phyloP scores from a whole-genome alignment of 352 stramenopile species.

The Phytophthora nicotianae region DNA sequence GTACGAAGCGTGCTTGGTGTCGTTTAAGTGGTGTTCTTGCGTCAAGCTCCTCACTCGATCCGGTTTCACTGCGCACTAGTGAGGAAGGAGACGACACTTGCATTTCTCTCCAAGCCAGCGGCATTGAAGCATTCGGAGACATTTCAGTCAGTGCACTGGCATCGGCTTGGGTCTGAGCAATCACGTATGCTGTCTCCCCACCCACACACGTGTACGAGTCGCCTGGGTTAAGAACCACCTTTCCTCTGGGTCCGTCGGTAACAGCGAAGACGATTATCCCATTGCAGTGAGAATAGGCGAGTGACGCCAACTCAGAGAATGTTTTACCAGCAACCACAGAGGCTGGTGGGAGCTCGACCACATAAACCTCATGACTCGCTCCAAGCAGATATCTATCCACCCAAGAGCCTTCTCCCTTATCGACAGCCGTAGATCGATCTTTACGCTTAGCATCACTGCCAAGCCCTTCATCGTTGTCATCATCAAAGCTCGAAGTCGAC shows the following conservation, averaged over 20 bases:
- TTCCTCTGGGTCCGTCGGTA: slow-evolving; percentile 35
- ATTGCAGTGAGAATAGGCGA: slow-evolving; percentile 76
- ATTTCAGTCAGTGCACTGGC: slow-evolving; percentile 39
- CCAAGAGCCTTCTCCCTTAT: slow-evolving; percentile 55
- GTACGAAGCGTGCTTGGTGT: slow-evolving; percentile 36
- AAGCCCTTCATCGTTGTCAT: slow-evolving; percentile 44
- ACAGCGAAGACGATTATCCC: slow-evolving; percentile 84
- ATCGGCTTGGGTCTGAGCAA: slow-evolving; percentile 60
- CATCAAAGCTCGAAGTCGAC: slow-evolving; percentile 73
- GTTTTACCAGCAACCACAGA: slow-evolving; percentile 66
- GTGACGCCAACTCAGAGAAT: slow-evolving; percentile 79
- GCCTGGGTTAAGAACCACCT: slow-evolving; percentile 80
- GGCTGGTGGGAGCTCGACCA: slow-evolving; percentile 60
- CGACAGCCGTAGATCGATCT: slow-evolving; percentile 29
- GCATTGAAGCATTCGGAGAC: slow-evolving; percentile 32
- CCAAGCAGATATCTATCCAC: slow-evolving; percentile 76
- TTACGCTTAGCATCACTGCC: slow-evolving; percentile 35
- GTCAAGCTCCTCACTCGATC: slow-evolving; percentile 20
- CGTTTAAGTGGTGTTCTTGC: slow-evolving; percentile 21
- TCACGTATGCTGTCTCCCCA: slow-evolving; percentile 74
- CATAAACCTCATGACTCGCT: slow-evolving; percentile 83
- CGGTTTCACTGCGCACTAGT: slow-evolving; percentile 33
- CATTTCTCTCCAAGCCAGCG: slow-evolving; percentile 39
- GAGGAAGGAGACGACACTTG: slow-evolving; percentile 37
- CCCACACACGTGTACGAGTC: slow-evolving; percentile 76